Evolutionary conservation across 805 yeast genomes (phyloP).

Genomic region (Suhomyces canberraensis): DNA sequence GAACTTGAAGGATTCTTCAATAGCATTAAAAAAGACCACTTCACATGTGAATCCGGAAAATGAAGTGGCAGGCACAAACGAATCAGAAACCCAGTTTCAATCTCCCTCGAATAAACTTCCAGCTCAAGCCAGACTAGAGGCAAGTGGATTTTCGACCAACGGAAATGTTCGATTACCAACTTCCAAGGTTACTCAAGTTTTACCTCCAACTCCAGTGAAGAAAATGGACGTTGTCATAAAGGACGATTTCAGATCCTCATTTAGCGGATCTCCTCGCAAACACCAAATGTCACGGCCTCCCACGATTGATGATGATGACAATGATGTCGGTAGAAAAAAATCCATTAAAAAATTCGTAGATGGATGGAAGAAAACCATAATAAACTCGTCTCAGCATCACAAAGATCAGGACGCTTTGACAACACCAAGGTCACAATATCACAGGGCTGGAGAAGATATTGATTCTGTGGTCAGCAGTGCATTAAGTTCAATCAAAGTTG

Average conservation of each 20-base stretch:
- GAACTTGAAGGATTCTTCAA: slow-evolving; percentile 39
- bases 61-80: slow-evolving; percentile 4
- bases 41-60: slow-evolving; percentile 3
- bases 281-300: slow-evolving; percentile 1
- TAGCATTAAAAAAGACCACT: slow-evolving; percentile 33
- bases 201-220: slow-evolving; percentile 69
- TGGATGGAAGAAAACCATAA: slow-evolving; percentile 38
- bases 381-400: not conserved
- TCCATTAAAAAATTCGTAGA: slow-evolving; percentile 38
- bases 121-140: slow-evolving; percentile 19
- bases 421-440: not conserved
- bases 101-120: not conserved
- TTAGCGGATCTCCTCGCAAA: slow-evolving; percentile 10
- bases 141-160: slow-evolving; percentile 45
- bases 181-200: slow-evolving; percentile 40
- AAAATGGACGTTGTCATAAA: slow-evolving; percentile 45
- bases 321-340: slow-evolving; percentile 25
- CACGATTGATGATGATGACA: not conserved
- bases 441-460: not conserved
- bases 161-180: slow-evolving; percentile 53
- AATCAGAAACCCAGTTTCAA: not conserved
- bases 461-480: slow-evolving; percentile 1
- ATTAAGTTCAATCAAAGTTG: slow-evolving; percentile 7
- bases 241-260: slow-evolving; percentile 8
- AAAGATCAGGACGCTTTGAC: not conserved